Evolutionary conservation across 108 stramenopile species (phyloP).

Genomic region (Nitzschia sp.): DNA sequence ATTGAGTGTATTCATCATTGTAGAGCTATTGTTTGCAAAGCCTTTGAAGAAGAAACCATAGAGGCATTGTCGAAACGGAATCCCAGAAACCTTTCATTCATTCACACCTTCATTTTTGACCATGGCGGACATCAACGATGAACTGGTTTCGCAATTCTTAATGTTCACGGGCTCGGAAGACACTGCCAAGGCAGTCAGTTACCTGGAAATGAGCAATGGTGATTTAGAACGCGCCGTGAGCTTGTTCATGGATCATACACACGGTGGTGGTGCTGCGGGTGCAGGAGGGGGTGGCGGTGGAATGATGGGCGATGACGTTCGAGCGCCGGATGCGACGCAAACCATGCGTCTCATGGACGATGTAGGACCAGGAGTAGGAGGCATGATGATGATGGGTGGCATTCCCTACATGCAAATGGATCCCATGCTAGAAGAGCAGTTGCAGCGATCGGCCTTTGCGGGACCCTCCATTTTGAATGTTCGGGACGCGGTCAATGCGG

Average conservation of each 20-base stretch:
- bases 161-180: constrained; percentile 73
- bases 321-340: constrained; percentile 85
- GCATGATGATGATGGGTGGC: constrained; percentile 38
- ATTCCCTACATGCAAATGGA: constrained; percentile 24
- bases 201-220: constrained; percentile 84
- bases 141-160: constrained; percentile 74
- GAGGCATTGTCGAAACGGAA: too few relatives aligned
- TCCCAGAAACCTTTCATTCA: too few relatives aligned
- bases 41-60: too few relatives aligned
- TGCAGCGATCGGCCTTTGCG: constrained; percentile 32
- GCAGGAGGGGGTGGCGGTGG: constrained; percentile 25
- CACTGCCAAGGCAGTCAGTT: constrained; percentile 52
- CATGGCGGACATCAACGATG: constrained; percentile 38
- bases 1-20: too few relatives aligned
- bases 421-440: constrained; percentile 36
- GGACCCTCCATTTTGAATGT: constrained; percentile 29
- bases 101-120: too few relatives aligned
- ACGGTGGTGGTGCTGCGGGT: constrained; percentile 33
- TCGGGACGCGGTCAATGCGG: constrained; percentile 50
- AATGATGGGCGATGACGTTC: constrained; percentile 35
- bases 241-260: constrained; percentile 69
- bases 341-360: constrained; percentile 86
- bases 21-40: too few relatives aligned
- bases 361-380: constrained; percentile 25
- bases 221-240: constrained; percentile 76